Evolutionary conservation across 1,139 yeast genomes (phyloP).

Genomic region (Scheffersomyces illinoinensis): DNA sequence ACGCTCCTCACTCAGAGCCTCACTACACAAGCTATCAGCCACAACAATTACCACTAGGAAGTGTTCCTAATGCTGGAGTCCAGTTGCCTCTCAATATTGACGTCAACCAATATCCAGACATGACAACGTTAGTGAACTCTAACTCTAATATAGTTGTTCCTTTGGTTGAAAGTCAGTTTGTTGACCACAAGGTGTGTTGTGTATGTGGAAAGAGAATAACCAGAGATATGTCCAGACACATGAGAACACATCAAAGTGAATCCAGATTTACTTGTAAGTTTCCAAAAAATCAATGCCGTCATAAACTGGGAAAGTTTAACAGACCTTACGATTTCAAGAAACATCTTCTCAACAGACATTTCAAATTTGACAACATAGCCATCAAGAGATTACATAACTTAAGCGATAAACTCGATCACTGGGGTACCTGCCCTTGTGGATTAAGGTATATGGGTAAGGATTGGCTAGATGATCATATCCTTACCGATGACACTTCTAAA

Average conservation of each 20-base stretch:
- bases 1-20: neutral
- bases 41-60: neutral
- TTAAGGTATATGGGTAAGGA: slow-evolving; percentile 46
- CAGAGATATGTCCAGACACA: slow-evolving; percentile 65
- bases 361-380: slow-evolving; percentile 51
- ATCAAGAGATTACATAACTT: slow-evolving; percentile 53
- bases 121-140: slow-evolving; percentile 43
- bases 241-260: slow-evolving; percentile 61
- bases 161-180: slow-evolving; percentile 31
- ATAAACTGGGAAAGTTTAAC: slow-evolving; percentile 59
- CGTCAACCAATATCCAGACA: slow-evolving; percentile 35
- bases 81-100: slow-evolving; percentile 17
- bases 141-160: slow-evolving; percentile 36
- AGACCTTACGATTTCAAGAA: slow-evolving; percentile 72
- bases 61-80: slow-evolving; percentile 1
- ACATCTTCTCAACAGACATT: slow-evolving; percentile 64
- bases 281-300: slow-evolving; percentile 57
- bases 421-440: slow-evolving; percentile 65
- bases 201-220: slow-evolving; percentile 60
- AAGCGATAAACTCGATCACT: slow-evolving; percentile 51
- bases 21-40: neutral
- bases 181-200: slow-evolving; percentile 37
- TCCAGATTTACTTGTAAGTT: slow-evolving; percentile 62
- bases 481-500: slow-evolving; percentile 28
- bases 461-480: slow-evolving; percentile 61